These are phyloP conservation scores for Podospora anserina DNA, from an alignment of 495 filamentous ascomycete species.

Conservation along the genomic window DNA sequence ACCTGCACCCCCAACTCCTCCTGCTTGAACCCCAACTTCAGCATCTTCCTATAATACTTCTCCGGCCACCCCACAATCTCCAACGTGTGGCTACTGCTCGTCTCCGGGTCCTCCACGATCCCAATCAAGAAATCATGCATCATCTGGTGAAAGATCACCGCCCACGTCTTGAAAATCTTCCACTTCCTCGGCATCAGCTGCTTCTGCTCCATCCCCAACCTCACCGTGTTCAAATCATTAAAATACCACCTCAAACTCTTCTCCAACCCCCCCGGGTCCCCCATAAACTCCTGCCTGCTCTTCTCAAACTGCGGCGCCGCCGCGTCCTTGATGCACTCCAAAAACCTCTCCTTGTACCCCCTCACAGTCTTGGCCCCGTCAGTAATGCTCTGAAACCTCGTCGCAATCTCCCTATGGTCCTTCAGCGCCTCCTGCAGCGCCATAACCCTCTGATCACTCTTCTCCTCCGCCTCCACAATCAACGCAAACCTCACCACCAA, in stretches of 20 bases:
- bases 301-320: constrained; percentile 72
- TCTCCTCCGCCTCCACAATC: constrained; percentile 92
- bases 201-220: constrained; percentile 70
- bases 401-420: constrained; percentile 90
- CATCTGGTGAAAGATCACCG: constrained; percentile 80
- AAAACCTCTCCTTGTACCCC: constrained; percentile 94
- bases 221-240: constrained; percentile 90
- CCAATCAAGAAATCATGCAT: constrained; percentile 91
- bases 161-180: constrained; percentile 91
- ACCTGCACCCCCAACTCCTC: constrained; percentile 75
- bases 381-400: constrained; percentile 89
- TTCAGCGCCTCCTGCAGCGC: constrained; percentile 91
- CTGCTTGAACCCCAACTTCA: constrained; percentile 72
- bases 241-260: constrained; percentile 93
- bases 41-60: constrained; percentile 95
- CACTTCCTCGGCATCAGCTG: constrained; percentile 92
- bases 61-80: constrained; percentile 92
- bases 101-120: constrained; percentile 75
- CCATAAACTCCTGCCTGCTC: constrained; percentile 69
- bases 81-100: constrained; percentile 74
- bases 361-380: constrained; percentile 86
- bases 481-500: constrained; percentile 88
- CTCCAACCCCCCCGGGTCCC: constrained; percentile 76
- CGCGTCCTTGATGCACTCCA: constrained; percentile 70
- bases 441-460: constrained; percentile 84